phyloP scores from a whole-genome alignment of 2,329 filamentous ascomycete species.

The Penicillium aurantiogriseum region DNA sequence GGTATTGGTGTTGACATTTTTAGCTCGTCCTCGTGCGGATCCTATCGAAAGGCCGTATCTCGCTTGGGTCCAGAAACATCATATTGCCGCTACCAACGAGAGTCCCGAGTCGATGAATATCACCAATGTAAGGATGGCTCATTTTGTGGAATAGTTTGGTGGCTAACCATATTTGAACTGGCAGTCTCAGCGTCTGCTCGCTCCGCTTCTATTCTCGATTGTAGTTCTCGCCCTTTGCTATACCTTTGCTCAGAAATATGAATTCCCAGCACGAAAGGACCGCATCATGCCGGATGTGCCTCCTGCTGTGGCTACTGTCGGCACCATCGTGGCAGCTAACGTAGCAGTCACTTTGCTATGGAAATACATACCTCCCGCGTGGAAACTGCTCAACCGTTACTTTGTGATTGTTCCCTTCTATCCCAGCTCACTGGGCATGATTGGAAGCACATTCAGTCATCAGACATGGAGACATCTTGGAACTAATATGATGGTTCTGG shows the following conservation, averaged over 20 bases:
- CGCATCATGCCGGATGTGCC: constrained; percentile 52
- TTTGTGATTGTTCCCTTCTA: constrained; percentile 54
- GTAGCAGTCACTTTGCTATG: constrained; percentile 52
- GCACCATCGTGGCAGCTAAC: constrained; percentile 52
- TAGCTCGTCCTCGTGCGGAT: constrained; percentile 42
- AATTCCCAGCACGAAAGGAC: constrained; percentile 47
- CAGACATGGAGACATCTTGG: constrained; percentile 53
- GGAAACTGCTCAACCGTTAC: constrained; percentile 57
- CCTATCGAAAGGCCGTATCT: constrained; percentile 39
- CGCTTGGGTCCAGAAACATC: constrained; percentile 46
- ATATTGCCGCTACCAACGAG: constrained; percentile 38
- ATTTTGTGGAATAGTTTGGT: neutral
- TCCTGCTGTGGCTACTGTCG: constrained; percentile 53
- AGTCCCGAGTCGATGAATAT: constrained; percentile 35
- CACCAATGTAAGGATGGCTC: constrained; percentile 33
- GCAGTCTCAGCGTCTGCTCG: constrained; percentile 47
- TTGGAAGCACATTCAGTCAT: constrained; percentile 59
- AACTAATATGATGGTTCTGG: constrained; percentile 55
- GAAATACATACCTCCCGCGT: constrained; percentile 52
- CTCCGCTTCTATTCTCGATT: constrained; percentile 42
- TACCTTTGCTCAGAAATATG: constrained; percentile 49
- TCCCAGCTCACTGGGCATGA: constrained; percentile 52
- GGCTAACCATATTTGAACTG: neutral
- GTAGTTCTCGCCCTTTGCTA: constrained; percentile 44
- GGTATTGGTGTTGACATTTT: constrained; percentile 11